Base-by-base conservation (phyloP, 495 filamentous ascomycete species). In the Neurospora sp. region DNA sequence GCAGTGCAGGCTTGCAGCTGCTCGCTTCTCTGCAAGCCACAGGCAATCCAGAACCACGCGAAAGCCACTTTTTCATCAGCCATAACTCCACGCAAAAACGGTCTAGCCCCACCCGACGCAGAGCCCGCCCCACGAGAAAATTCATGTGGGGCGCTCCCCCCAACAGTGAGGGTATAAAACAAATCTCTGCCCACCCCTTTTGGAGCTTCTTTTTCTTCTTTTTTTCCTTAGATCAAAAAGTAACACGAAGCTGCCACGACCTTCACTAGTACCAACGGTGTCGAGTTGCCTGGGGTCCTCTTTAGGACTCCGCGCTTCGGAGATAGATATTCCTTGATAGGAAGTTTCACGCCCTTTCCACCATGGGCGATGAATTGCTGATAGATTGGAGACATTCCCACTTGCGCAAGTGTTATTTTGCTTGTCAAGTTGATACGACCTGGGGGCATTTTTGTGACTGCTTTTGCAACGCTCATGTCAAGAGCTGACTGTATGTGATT, bases 151-250 rank as follows among this genome's bases (percentile, higher is more conserved):
- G 41, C 38, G 3, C 42, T 31, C 11, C 39, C 14, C 20, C 39
- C 12, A 48, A 35, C 27, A 59, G 11, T 69, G n/a, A 48, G 48
- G 46, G 69, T 72, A 74, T 74, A 54, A 59, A 72, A 48, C 5
- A 9, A 40, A 10, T 39, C 62, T 75, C 72, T 37, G 27, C 27
- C 23, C 54, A 14, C 27, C 5, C 14, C 2, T 41, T 71, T 73
- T 72, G 23, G 16, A 46, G 20, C 18, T 71, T 76, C 70, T 39
- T 23, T 73, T 72, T 76, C 76, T 74, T 77, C 73, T 76, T 75
- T 73, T 76, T 73, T 83, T 83, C 81, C 71, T 79, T 77, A 86
- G 83, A 86, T 86, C 84, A 86, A 86, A 86, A 86, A 86, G 84
- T 84, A 79, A 77, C 75, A 84, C 83, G 82, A 81, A 84, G 83